Base-by-base conservation (phyloP, 192 early-diverging fungal genomes). In the Linnemannia hyalina region DNA sequence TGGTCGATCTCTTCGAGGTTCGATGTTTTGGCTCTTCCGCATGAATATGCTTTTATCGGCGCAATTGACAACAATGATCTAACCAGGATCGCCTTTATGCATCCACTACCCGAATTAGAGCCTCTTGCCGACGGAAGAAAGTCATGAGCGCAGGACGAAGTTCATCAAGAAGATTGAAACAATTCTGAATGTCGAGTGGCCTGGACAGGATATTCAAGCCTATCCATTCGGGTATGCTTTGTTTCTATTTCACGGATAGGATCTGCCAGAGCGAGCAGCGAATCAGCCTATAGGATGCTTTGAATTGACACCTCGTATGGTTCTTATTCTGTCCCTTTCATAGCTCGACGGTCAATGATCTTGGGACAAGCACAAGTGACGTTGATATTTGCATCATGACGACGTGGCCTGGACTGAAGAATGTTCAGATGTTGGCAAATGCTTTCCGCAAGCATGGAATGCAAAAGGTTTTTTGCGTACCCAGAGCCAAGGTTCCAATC, bases 321-420 rank as follows among this genome's bases (percentile, higher is more conserved):
- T 42, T 22, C 20, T 71, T 38, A 10, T 71, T 40, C 38, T 8
- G 6, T 71, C 36, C 20, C 4, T 52, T 22, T 52, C 49, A 52
- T 77, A 96, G 95, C 41, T 98, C 97, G 11, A 95, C 97, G 0
- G 93, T 95, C 41, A 98, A 98, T 88, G 95, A 95, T 49, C 91
- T 99, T 15, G 97, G 96, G 22, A 97, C 96, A 0, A 92, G 89
- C 54, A 85, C 88, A 22, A 96, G 95, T 38, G 98, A 99, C 87
- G 96, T 99, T 7, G 98, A 99, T 86, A 90, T 99, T 35, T 98
- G 97, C 85, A 88, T 99, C 74, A 95, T 93, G n/a, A 98, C 97
- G 0, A 89, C 93, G n/a, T 96, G 95, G 93, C 90, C 92, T 47
- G 96, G 96, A 75, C 89, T 96, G n/a, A 90, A 92, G 71, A 91